These are phyloP conservation scores for Entomortierella chlamydospora DNA, from an alignment of 192 early-diverging fungal genomes.

Conservation along the genomic window DNA sequence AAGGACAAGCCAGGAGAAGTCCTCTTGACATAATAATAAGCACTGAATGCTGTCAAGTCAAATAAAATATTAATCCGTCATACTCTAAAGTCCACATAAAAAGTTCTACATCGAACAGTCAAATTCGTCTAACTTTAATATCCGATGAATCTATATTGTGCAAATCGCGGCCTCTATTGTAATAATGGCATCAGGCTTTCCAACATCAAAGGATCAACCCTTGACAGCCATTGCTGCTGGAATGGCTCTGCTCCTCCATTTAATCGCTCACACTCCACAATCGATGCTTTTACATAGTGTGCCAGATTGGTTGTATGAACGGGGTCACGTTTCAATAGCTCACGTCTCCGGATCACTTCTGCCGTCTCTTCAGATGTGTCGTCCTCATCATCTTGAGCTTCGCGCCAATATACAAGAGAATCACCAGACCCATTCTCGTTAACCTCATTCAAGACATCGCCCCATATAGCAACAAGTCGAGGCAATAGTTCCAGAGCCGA, in stretches of 20 bases:
- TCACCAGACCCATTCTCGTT: constrained; percentile 69
- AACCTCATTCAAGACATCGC: constrained; percentile 72
- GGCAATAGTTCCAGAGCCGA: constrained; percentile 60
- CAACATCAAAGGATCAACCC: constrained; percentile 59
- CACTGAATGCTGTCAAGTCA: not conserved
- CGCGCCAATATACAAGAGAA: constrained; percentile 70
- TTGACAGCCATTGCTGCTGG: constrained; percentile 52
- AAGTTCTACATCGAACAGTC: no score
- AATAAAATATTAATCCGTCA: no score
- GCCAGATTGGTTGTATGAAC: constrained; percentile 68
- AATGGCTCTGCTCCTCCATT: constrained; percentile 61
- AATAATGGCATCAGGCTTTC: constrained; percentile 33
- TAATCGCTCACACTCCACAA: constrained; percentile 61
- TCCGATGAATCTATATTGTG: no score
- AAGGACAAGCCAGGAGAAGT: no score
- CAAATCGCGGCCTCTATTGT: no score
- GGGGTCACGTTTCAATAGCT: constrained; percentile 67
- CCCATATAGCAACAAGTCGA: constrained; percentile 67
- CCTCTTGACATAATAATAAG: no score
- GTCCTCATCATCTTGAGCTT: constrained; percentile 62
- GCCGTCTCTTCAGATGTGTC: constrained; percentile 60
- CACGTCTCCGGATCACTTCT: constrained; percentile 63
- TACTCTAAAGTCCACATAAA: no score
- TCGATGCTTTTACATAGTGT: constrained; percentile 61
- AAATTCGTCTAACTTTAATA: no score